These are phyloP conservation scores for Lophiotrema nucula DNA, from an alignment of 495 filamentous ascomycete genomes.

Conservation along the genomic window DNA sequence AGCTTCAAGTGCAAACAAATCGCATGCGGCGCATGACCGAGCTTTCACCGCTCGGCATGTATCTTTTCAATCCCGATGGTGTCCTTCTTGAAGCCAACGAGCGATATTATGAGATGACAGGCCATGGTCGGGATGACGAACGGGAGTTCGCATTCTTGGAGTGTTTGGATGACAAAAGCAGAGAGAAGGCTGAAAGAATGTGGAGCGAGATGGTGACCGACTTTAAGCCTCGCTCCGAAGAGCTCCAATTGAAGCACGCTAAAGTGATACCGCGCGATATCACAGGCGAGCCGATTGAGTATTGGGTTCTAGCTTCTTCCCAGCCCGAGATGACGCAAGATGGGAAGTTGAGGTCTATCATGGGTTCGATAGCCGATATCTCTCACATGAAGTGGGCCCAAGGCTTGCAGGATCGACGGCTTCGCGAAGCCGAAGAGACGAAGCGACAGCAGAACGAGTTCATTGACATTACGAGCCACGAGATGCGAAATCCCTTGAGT, in stretches of 20 bases:
- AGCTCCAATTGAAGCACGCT: constrained; percentile 19
- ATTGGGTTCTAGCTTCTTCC: constrained; percentile 25
- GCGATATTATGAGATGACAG: constrained; percentile 37
- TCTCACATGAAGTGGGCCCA: constrained; percentile 27
- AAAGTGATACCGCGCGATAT: constrained; percentile 1
- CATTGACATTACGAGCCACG: constrained; percentile 38
- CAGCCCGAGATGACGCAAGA: constrained; percentile 17
- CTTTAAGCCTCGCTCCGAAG: constrained; percentile 17
- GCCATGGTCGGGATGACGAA: constrained; percentile 34
- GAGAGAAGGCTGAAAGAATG: constrained; percentile 13
- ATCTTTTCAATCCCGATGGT: constrained; percentile 24
- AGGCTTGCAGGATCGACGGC: constrained; percentile 14
- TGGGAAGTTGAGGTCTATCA: constrained; percentile 9
- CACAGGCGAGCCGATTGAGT: constrained; percentile 23
- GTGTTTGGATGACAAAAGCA: constrained; percentile 21
- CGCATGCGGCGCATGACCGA: constrained; percentile 28
- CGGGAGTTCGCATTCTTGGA: constrained; percentile 2
- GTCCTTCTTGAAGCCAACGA: constrained; percentile 22
- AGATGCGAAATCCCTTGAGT: constrained; percentile 37
- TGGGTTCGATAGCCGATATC: constrained; percentile 26
- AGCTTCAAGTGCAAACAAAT: constrained; percentile 23
- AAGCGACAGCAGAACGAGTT: constrained; percentile 31
- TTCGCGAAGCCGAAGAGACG: constrained; percentile 24
- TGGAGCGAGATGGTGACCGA: constrained; percentile 26
- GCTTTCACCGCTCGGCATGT: constrained; percentile 27